A percentile compares a stretch with the other conserved stretches of the same genome.
These are phyloP conservation scores for Saccharomycopsis fibuligera DNA, from an alignment of 805 yeast genomes.

Conservation along the genomic window DNA sequence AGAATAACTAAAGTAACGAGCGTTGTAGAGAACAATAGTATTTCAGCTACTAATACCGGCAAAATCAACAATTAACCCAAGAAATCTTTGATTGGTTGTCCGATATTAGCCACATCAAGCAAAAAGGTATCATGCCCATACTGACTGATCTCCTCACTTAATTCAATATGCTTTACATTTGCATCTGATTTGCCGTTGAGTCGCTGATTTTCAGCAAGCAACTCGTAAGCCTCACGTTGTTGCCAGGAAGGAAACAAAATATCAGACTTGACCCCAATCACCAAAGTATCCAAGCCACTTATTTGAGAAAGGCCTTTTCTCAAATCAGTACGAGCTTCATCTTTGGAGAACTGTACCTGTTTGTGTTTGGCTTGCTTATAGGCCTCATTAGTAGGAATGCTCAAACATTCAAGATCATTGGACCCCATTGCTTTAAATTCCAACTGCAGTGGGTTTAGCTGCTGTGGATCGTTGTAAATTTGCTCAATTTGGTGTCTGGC, in stretches of 20 bases:
- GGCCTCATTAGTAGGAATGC: conserved; percentile 20
- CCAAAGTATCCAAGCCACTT: conserved; percentile 59
- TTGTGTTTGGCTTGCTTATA: conserved; percentile 41
- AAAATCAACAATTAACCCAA: conserved; percentile 35
- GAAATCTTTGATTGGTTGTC: conserved; percentile 65
- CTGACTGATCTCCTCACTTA: conserved; percentile 68
- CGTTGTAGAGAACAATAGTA: too few species aligned
- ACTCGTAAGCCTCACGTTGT: conserved; percentile 71
- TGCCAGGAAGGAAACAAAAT: conserved; percentile 93
- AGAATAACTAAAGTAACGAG: too few species aligned
- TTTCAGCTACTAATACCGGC: too few species aligned
- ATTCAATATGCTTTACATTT: conserved; percentile 58
- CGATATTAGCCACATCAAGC: conserved; percentile 71
- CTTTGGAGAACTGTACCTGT: conserved; percentile 40
- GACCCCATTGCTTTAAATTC: conserved; percentile 14
- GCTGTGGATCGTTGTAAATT: conserved; percentile 26
- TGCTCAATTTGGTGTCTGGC: conserved; percentile 36
- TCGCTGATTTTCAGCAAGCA: conserved; percentile 36
- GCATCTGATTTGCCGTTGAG: conserved; percentile 26
- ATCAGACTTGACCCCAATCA: conserved; percentile 90
- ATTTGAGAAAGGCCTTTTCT: conserved; percentile 57
- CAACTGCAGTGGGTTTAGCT: too few species aligned
- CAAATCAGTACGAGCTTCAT: conserved; percentile 57
- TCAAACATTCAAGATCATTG: conserved; percentile 5
- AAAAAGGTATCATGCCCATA: conserved; percentile 92